Conservation (phyloP, 2,329 filamentous ascomycete genomes). For the Nemania sp. region DNA sequence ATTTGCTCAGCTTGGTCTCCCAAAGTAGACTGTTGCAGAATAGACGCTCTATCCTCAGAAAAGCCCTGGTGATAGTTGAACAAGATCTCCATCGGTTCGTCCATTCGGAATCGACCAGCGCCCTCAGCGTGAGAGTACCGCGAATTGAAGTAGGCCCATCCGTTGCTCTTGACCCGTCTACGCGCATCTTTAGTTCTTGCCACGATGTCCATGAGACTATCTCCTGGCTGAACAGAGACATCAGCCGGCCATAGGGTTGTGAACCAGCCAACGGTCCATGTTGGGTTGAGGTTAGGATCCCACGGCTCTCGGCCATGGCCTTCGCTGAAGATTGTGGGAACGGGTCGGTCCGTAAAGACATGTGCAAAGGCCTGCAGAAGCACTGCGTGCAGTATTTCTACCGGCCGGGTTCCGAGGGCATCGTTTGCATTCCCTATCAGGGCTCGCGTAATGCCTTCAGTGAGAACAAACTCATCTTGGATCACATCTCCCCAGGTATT, state of each 20-base stretch:
- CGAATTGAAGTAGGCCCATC: slow-evolving; percentile 11
- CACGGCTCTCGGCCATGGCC: slow-evolving; percentile 49
- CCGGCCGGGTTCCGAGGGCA: slow-evolving; percentile 41
- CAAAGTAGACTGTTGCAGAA: neutral
- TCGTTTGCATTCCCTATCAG: slow-evolving; percentile 12
- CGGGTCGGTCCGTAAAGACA: slow-evolving; percentile 42
- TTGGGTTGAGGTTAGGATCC: slow-evolving; percentile 41
- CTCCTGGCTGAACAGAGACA: neutral
- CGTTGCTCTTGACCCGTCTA: neutral
- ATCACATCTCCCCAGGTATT: slow-evolving; percentile 1
- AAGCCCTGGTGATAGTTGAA: slow-evolving; percentile 18
- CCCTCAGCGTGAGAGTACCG: neutral
- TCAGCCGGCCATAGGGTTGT: slow-evolving; percentile 47
- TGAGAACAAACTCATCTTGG: slow-evolving; percentile 4
- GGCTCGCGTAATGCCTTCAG: neutral
- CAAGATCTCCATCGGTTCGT: slow-evolving; percentile 9
- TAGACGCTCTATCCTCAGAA: neutral
- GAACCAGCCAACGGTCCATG: slow-evolving; percentile 52
- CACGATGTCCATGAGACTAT: slow-evolving; percentile 13
- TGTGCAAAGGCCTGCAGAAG: slow-evolving; percentile 9
- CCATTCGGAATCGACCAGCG: neutral
- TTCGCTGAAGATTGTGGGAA: slow-evolving; percentile 47
- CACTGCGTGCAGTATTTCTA: slow-evolving; percentile 46
- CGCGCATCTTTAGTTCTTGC: slow-evolving; percentile 14
- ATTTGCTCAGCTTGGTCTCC: neutral